Evolutionary conservation across 306 rosid genomes (phyloP).

Genomic region (Purshia tridentata): DNA sequence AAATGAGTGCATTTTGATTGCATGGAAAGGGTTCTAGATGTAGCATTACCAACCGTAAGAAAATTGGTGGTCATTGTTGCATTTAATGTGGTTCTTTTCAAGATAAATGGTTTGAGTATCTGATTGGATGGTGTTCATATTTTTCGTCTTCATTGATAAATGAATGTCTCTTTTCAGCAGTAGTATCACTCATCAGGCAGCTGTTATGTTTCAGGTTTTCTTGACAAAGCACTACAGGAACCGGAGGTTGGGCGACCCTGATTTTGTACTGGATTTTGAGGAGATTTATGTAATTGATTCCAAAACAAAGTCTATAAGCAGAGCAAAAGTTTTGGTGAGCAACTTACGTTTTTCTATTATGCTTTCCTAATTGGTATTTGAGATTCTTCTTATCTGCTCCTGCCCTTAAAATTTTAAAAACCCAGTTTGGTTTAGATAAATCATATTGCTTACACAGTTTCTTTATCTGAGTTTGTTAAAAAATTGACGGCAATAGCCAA

Average conservation of each 20-base stretch:
- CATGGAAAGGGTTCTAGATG: background rate
- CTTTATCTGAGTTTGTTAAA: background rate
- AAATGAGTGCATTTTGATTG: background rate
- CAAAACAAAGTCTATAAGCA: slow-evolving; percentile 76
- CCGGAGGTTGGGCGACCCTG: slow-evolving; percentile 70
- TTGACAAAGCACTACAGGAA: slow-evolving; percentile 90
- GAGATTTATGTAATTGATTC: slow-evolving; percentile 90
- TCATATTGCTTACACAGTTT: background rate
- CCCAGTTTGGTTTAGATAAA: background rate
- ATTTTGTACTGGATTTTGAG: slow-evolving; percentile 88
- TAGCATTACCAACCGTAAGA: background rate
- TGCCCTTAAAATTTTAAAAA: background rate
- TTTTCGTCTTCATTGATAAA: background rate
- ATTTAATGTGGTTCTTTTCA: background rate
- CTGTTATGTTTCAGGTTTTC: slow-evolving; percentile 56
- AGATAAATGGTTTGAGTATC: background rate
- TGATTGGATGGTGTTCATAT: background rate
- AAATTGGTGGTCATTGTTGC: background rate
- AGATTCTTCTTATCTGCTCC: background rate
- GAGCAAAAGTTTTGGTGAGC: slow-evolving; percentile 86
- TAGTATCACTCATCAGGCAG: slow-evolving; percentile 20
- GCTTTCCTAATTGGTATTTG: background rate
- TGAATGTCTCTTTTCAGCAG: background rate
- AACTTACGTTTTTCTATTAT: slow-evolving; percentile 1
- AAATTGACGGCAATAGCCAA: background rate